A percentile compares a stretch with the other conserved stretches of the same genome.
These are phyloP conservation scores for Prunus salicina DNA, from an alignment of 306 rosid genomes.

Conservation along the genomic window DNA sequence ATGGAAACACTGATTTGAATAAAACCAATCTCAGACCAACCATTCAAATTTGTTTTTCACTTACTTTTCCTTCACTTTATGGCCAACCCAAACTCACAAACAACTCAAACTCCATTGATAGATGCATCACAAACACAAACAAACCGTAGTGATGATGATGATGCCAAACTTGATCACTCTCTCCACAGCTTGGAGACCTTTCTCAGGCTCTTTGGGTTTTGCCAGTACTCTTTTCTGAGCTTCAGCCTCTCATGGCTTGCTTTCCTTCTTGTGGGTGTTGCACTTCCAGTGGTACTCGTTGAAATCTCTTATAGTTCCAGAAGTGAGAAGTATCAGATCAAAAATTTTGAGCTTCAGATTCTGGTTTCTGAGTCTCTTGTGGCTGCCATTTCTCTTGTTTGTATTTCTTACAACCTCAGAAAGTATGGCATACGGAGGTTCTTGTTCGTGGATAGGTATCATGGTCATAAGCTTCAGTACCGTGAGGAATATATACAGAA, in stretches of 20 bases:
- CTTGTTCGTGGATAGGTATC: slow-evolving; percentile 43
- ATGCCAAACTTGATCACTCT: slow-evolving; percentile 16
- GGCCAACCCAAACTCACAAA: slow-evolving; percentile 5
- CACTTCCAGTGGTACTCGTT: slow-evolving; percentile 24
- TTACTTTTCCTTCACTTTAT: not conserved
- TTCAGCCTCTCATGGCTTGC: slow-evolving; percentile 39
- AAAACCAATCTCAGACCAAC: not conserved
- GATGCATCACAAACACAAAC: slow-evolving; percentile 1
- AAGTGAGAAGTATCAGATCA: slow-evolving; percentile 37
- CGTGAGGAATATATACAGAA: slow-evolving; percentile 35
- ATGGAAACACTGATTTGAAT: not conserved
- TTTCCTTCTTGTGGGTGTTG: slow-evolving; percentile 37
- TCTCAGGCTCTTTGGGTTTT: slow-evolving; percentile 33
- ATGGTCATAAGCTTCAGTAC: slow-evolving; percentile 29
- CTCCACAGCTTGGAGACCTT: slow-evolving; percentile 28
- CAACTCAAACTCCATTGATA: slow-evolving; percentile 18
- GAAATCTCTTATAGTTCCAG: slow-evolving; percentile 19
- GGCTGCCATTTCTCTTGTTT: slow-evolving; percentile 46
- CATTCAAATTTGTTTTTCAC: not conserved
- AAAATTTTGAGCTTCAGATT: slow-evolving; percentile 38
- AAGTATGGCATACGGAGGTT: slow-evolving; percentile 46
- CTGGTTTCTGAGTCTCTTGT: slow-evolving; percentile 33
- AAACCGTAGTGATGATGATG: slow-evolving; percentile 1
- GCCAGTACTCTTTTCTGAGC: slow-evolving; percentile 30
- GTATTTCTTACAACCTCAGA: slow-evolving; percentile 42